phyloP scores from a whole-genome alignment of 1,284 basidiomycete genomes.

The Malassezia restricta region DNA sequence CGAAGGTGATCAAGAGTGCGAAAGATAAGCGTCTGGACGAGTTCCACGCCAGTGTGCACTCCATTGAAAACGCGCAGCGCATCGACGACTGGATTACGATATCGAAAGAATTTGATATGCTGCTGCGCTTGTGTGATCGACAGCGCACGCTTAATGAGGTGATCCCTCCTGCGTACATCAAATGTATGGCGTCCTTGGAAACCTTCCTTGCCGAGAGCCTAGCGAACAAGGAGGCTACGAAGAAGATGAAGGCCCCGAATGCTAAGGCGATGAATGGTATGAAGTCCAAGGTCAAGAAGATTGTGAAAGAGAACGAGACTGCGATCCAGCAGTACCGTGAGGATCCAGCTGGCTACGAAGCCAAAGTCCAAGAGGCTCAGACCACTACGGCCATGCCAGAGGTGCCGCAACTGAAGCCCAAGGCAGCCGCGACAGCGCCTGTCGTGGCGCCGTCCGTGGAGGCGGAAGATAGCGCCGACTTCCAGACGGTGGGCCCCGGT shows the following conservation, averaged over 20 bases:
- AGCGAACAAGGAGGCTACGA: slow-evolving; percentile 66
- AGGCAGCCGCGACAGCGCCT: slow-evolving; percentile 41
- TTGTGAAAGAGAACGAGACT: slow-evolving; percentile 73
- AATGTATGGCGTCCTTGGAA: slow-evolving; percentile 66
- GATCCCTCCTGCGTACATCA: slow-evolving; percentile 75
- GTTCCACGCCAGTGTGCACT: slow-evolving; percentile 73
- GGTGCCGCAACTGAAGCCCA: slow-evolving; percentile 47
- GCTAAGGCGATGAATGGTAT: slow-evolving; percentile 87
- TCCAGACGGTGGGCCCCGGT: slow-evolving; percentile 82
- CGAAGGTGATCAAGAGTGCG: slow-evolving; percentile 66
- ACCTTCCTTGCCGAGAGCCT: slow-evolving; percentile 61
- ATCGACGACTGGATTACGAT: slow-evolving; percentile 88
- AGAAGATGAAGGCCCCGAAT: slow-evolving; percentile 93
- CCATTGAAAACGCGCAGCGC: slow-evolving; percentile 86
- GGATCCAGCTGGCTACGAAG: slow-evolving; percentile 78
- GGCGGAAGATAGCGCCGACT: slow-evolving; percentile 52
- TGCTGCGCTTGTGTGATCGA: slow-evolving; percentile 74
- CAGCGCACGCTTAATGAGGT: slow-evolving; percentile 73
- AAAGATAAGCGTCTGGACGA: slow-evolving; percentile 74
- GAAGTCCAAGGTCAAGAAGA: slow-evolving; percentile 93
- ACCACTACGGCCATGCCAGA: background rate
- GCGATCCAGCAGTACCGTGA: slow-evolving; percentile 70
- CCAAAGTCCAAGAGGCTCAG: slow-evolving; percentile 55
- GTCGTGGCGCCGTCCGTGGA: slow-evolving; percentile 47
- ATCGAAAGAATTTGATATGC: slow-evolving; percentile 87